A percentile compares a stretch with the other conserved stretches of the same genome.
Evolutionary conservation across 2,329 filamentous ascomycete species (phyloP).

Genomic region (Venturia nashicola): DNA sequence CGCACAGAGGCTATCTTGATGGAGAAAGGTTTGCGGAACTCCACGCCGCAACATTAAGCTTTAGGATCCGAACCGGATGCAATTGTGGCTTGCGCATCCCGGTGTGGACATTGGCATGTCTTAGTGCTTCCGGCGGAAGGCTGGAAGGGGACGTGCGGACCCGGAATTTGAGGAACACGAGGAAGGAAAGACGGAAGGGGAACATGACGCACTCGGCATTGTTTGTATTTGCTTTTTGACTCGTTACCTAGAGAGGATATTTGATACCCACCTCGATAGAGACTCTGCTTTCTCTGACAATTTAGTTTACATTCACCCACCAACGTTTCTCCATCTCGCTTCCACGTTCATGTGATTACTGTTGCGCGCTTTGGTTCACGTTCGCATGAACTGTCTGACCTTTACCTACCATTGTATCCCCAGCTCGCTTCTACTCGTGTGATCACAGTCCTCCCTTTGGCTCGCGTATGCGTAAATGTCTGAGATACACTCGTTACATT

Average conservation of each 20-base stretch:
- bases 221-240: background rate
- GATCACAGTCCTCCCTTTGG: background rate
- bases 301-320: background rate
- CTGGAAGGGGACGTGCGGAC: background rate
- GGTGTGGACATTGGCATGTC: background rate
- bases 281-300: background rate
- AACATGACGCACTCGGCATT: background rate
- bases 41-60: background rate
- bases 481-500: background rate
- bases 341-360: background rate
- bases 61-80: background rate
- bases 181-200: background rate
- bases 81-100: background rate
- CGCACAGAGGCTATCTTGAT: background rate
- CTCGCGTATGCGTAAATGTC: background rate
- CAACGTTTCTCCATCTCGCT: background rate
- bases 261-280: slow-evolving; percentile 5
- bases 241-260: background rate
- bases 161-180: background rate
- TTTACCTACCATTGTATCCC: background rate
- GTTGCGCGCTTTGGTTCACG: background rate
- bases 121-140: background rate
- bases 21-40: background rate
- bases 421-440: background rate
- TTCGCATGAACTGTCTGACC: background rate